These are phyloP conservation scores for Chenopodium album DNA, from an alignment of 148 eudicot genomes.

Conservation along the genomic window DNA sequence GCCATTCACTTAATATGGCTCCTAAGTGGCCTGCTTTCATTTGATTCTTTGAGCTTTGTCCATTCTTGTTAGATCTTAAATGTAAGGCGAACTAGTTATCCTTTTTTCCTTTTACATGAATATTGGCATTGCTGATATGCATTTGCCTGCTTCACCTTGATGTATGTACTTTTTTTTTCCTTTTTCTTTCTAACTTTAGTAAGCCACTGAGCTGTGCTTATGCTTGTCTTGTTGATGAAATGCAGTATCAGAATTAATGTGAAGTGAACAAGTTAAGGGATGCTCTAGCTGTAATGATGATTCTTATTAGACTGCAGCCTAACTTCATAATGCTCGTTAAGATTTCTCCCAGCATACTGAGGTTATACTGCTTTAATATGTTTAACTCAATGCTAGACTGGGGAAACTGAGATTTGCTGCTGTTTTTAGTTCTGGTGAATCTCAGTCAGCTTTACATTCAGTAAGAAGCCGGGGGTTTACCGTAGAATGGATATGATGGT, in stretches of 20 bases:
- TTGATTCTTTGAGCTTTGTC: background rate
- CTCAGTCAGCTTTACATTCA: conserved; percentile 37
- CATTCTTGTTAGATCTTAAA: background rate
- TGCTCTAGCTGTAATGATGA: conserved; percentile 15
- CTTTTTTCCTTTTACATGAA: background rate
- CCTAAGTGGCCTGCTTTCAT: background rate
- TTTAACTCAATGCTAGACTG: conserved; percentile 6
- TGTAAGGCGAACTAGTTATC: background rate
- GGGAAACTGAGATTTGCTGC: conserved; percentile 46
- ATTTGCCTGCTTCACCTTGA: background rate
- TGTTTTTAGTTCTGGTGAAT: conserved; percentile 36
- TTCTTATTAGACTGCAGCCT: conserved; percentile 9
- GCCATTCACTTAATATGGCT: background rate
- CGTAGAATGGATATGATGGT: background rate
- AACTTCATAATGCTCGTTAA: background rate
- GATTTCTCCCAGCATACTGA: background rate
- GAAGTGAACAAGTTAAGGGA: conserved; percentile 10
- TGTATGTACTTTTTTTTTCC: background rate
- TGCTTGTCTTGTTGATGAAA: conserved; percentile 4
- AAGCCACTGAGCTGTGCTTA: background rate
- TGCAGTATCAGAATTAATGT: conserved; percentile 6
- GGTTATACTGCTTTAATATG: background rate
- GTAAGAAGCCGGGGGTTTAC: background rate
- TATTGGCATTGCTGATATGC: background rate
- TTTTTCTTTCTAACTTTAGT: background rate